phyloP scores from a whole-genome alignment of 2,329 filamentous ascomycete genomes.

The Penicillium sclerotiorum region DNA sequence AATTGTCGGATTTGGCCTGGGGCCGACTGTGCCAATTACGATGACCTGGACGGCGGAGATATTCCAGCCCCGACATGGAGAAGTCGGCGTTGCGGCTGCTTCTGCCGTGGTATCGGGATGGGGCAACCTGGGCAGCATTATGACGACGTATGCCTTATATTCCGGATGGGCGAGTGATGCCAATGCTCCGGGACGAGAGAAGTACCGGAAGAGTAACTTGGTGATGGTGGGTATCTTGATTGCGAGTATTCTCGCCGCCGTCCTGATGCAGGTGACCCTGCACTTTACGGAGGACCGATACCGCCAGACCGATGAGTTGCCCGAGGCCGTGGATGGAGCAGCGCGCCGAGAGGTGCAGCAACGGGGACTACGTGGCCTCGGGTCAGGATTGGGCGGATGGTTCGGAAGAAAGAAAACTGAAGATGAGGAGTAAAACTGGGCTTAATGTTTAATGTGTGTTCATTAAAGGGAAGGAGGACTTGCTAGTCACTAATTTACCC shows the following conservation, averaged over 20 bases:
- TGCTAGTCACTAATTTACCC: no score
- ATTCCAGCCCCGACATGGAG: slow-evolving; percentile 85
- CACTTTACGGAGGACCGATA: slow-evolving; percentile 41
- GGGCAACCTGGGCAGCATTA: slow-evolving; percentile 82
- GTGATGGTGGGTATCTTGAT: slow-evolving; percentile 85
- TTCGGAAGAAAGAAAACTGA: slow-evolving; percentile 10
- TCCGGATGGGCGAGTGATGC: slow-evolving; percentile 81
- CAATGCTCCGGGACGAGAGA: slow-evolving; percentile 61
- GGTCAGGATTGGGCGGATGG: slow-evolving; percentile 20
- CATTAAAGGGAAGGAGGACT: no score
- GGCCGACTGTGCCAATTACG: slow-evolving; percentile 86
- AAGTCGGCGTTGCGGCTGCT: slow-evolving; percentile 86
- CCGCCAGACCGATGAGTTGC: slow-evolving; percentile 12
- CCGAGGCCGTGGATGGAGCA: slow-evolving; percentile 34
- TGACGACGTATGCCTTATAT: slow-evolving; percentile 88
- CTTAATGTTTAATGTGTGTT: neutral
- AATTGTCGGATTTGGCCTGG: slow-evolving; percentile 86
- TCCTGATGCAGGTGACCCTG: slow-evolving; percentile 69
- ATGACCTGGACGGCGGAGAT: slow-evolving; percentile 94
- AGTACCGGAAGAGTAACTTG: slow-evolving; percentile 81
- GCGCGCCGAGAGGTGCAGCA: slow-evolving; percentile 39
- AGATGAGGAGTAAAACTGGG: slow-evolving; percentile 1
- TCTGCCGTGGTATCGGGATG: slow-evolving; percentile 83
- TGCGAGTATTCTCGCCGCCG: slow-evolving; percentile 69
- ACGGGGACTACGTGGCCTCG: slow-evolving; percentile 41